phyloP scores from a whole-genome alignment of 768 basidiomycete species.

The Termitomyces titanicus region DNA sequence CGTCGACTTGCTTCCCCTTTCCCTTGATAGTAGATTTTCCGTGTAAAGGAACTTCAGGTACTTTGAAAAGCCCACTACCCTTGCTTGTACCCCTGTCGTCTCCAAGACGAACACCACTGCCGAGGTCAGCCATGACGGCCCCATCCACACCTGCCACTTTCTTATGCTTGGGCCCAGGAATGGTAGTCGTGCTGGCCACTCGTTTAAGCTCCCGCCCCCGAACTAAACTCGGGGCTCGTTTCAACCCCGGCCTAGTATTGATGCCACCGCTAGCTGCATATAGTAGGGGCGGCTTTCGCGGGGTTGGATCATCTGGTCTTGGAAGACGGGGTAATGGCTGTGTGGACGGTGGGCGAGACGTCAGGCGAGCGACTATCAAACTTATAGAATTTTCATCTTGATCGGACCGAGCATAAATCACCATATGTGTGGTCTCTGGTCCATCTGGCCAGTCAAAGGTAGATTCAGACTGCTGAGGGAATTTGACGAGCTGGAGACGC shows the following conservation, averaged over 20 bases:
- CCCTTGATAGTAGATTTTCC: conserved; percentile 23
- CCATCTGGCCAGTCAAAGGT: conserved; percentile 38
- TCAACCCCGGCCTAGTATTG: conserved; percentile 21
- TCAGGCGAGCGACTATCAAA: conserved; percentile 57
- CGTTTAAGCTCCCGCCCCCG: conserved; percentile 14
- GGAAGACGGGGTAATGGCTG: conserved; percentile 37
- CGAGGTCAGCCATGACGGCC: conserved; percentile 28
- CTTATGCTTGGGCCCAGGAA: conserved; percentile 26
- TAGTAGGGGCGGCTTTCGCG: conserved; percentile 57
- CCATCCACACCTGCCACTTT: conserved; percentile 23
- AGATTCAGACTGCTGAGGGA: background rate
- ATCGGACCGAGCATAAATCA: conserved; percentile 43
- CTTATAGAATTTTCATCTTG: conserved; percentile 26
- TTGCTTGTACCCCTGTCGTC: conserved; percentile 10
- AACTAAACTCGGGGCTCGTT: conserved; percentile 25
- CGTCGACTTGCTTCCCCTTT: conserved; percentile 36
- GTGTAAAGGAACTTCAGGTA: conserved; percentile 40
- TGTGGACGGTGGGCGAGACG: conserved; percentile 29
- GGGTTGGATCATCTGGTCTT: conserved; percentile 77
- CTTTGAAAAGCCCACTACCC: conserved; percentile 41
- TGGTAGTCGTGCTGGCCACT: conserved; percentile 4
- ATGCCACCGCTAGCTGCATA: conserved; percentile 17
- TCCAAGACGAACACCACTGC: conserved; percentile 34
- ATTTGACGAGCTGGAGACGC: conserved; percentile 14
- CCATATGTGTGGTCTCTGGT: conserved; percentile 65